phyloP scores from a whole-genome alignment of 2,329 filamentous ascomycete species.

The Cadophora sp. region DNA sequence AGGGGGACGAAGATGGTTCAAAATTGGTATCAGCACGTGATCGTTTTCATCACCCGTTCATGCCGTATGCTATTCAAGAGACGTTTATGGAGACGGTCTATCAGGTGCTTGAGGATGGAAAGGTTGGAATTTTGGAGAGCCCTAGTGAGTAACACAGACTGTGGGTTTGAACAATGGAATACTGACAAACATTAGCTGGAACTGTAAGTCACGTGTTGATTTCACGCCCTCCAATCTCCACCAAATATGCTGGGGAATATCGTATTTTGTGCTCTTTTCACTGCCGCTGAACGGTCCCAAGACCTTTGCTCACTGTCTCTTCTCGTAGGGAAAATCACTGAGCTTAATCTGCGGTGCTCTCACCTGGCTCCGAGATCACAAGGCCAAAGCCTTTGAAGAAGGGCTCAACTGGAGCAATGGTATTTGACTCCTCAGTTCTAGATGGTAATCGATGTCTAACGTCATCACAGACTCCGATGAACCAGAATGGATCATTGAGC shows the following conservation, averaged over 20 bases:
- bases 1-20: neutral
- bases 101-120: slow-evolving; percentile 68
- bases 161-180: neutral
- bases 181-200: slow-evolving; percentile 14
- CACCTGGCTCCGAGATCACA: slow-evolving; percentile 75
- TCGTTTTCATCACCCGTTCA: slow-evolving; percentile 73
- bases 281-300: neutral
- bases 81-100: slow-evolving; percentile 76
- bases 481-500: slow-evolving; percentile 73
- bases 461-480: slow-evolving; percentile 57
- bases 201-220: slow-evolving; percentile 26
- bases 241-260: no score
- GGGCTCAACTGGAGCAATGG: slow-evolving; percentile 34
- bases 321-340: slow-evolving; percentile 67
- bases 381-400: slow-evolving; percentile 51
- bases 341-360: slow-evolving; percentile 75
- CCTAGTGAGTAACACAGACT: slow-evolving; percentile 49
- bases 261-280: neutral
- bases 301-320: neutral
- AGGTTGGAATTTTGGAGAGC: slow-evolving; percentile 76
- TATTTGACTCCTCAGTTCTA: slow-evolving; percentile 4
- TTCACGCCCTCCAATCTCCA: no score
- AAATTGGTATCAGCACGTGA: slow-evolving; percentile 14
- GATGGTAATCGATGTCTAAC: slow-evolving; percentile 25
- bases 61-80: slow-evolving; percentile 73